Percentiles rank a stretch among this genome's conserved stretches.
Evolutionary conservation across 352 stramenopile species (phyloP).

Genomic region (Thraustochytrium sp.): DNA sequence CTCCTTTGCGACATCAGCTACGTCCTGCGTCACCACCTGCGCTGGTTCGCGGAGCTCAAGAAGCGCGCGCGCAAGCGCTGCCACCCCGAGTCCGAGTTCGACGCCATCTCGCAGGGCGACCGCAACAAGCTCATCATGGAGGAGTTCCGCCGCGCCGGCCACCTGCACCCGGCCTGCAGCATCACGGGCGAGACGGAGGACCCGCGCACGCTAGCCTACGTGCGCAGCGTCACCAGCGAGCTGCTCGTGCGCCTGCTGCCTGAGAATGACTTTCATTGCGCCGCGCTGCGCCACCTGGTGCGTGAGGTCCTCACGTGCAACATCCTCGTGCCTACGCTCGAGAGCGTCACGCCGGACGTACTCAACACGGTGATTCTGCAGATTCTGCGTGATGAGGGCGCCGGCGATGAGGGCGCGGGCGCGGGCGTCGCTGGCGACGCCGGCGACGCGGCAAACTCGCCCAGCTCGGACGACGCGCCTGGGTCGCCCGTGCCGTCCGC

Average conservation of each 20-base stretch:
- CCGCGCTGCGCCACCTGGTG: slow-evolving; percentile 6
- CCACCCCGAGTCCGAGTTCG: slow-evolving; percentile 19
- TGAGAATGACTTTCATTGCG: slow-evolving; percentile 27
- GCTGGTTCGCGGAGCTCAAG: slow-evolving; percentile 31
- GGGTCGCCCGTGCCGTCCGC: too few relatives aligned
- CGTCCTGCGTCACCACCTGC: slow-evolving; percentile 26
- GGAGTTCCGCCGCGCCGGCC: slow-evolving; percentile 30
- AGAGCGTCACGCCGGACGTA: slow-evolving; percentile 16
- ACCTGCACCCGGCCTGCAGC: slow-evolving; percentile 31
- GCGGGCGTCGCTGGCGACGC: not conserved
- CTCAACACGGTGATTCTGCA: slow-evolving; percentile 22
- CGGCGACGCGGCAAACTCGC: too few relatives aligned
- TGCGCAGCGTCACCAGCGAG: slow-evolving; percentile 31
- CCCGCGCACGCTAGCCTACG: slow-evolving; percentile 3
- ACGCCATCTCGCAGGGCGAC: slow-evolving; percentile 26
- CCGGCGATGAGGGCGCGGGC: not conserved
- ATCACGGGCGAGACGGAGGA: slow-evolving; percentile 8
- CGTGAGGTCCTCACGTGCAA: slow-evolving; percentile 38
- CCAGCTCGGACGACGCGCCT: too few relatives aligned
- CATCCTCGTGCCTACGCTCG: slow-evolving; percentile 29
- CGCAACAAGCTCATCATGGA: slow-evolving; percentile 36
- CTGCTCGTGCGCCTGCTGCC: slow-evolving; percentile 28
- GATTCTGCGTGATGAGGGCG: not conserved
- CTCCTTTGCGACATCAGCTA: slow-evolving; percentile 38
- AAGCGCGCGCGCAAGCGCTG: slow-evolving; percentile 22